phyloP scores from a whole-genome alignment of 768 basidiomycete genomes.

The Megacollybia marginata region DNA sequence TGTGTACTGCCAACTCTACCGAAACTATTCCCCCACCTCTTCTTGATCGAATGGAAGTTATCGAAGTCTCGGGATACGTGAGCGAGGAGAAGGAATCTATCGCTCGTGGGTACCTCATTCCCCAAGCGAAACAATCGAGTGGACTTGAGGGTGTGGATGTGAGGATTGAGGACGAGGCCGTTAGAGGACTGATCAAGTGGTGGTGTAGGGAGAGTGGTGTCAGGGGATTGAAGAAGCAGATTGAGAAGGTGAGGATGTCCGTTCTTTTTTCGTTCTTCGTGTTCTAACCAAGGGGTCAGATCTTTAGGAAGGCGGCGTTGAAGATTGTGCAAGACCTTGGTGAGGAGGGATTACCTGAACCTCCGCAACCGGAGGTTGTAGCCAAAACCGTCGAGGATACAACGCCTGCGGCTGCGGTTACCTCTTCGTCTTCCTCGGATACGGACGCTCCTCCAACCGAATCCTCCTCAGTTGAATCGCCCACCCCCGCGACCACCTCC shows the following conservation, averaged over 20 bases:
- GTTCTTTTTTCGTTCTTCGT: not conserved
- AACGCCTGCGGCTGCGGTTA: constrained; percentile 6
- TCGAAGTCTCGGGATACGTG: constrained; percentile 93
- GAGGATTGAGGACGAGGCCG: constrained; percentile 61
- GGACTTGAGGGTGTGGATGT: constrained; percentile 86
- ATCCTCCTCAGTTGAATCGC: too few relatives aligned
- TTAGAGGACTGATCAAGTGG: constrained; percentile 90
- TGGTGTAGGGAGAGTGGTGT: constrained; percentile 98
- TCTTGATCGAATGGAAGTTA: constrained; percentile 92
- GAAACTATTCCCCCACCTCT: constrained; percentile 92
- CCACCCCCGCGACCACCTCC: constrained; percentile 14
- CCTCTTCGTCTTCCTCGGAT: constrained; percentile 6
- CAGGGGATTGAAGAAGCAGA: constrained; percentile 94
- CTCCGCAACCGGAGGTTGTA: constrained; percentile 20
- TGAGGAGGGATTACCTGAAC: constrained; percentile 79
- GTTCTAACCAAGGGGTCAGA: constrained; percentile 36
- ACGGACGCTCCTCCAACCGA: constrained; percentile 1
- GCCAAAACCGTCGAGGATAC: constrained; percentile 2
- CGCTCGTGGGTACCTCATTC: constrained; percentile 80
- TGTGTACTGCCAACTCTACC: constrained; percentile 93
- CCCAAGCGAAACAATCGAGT: constrained; percentile 87
- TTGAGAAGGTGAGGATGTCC: constrained; percentile 74
- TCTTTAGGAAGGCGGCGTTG: constrained; percentile 93
- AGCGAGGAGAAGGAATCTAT: constrained; percentile 89
- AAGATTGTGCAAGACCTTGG: constrained; percentile 88